phyloP scores from a whole-genome alignment of 345 rosid genomes.

The Geranium rotundifolium region DNA sequence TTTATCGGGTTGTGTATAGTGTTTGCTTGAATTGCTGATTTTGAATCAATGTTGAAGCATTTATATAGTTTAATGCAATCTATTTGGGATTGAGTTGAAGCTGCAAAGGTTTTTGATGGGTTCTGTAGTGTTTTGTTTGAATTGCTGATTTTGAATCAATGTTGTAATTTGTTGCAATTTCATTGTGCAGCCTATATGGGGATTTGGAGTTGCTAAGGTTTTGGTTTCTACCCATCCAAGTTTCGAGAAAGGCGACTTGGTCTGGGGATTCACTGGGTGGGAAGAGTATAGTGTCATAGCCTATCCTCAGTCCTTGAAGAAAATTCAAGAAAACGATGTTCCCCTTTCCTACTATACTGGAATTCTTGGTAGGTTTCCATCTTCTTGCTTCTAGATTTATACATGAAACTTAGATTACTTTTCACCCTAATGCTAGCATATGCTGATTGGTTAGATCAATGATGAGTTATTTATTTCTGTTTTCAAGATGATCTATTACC shows the following conservation, averaged over 20 bases:
- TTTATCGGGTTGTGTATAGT: neutral
- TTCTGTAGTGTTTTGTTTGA: neutral
- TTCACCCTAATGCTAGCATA: conserved; percentile 20
- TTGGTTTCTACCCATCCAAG: conserved; percentile 38
- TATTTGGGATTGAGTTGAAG: too few species aligned
- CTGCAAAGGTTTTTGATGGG: too few species aligned
- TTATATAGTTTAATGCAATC: too few species aligned
- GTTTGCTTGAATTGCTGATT: neutral
- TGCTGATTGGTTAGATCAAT: conserved; percentile 1
- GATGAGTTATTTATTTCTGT: too few species aligned
- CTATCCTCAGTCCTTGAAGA: conserved; percentile 21
- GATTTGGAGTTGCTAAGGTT: conserved; percentile 44
- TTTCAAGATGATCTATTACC: too few species aligned
- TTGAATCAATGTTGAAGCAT: too few species aligned
- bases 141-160: neutral
- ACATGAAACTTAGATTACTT: neutral
- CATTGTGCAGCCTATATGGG: conserved; percentile 36
- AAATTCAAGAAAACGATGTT: conserved; percentile 36
- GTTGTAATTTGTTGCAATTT: too few species aligned
- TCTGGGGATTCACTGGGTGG: conserved; percentile 56
- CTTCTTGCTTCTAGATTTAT: conserved; percentile 5
- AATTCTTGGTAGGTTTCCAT: conserved; percentile 34
- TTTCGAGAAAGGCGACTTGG: conserved; percentile 36
- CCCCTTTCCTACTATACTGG: conserved; percentile 58
- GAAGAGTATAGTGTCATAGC: conserved; percentile 44